Percentiles rank a stretch among this genome's conserved stretches.
Evolutionary conservation across 352 stramenopile species (phyloP).

Genomic region (Phytophthora quininea): DNA sequence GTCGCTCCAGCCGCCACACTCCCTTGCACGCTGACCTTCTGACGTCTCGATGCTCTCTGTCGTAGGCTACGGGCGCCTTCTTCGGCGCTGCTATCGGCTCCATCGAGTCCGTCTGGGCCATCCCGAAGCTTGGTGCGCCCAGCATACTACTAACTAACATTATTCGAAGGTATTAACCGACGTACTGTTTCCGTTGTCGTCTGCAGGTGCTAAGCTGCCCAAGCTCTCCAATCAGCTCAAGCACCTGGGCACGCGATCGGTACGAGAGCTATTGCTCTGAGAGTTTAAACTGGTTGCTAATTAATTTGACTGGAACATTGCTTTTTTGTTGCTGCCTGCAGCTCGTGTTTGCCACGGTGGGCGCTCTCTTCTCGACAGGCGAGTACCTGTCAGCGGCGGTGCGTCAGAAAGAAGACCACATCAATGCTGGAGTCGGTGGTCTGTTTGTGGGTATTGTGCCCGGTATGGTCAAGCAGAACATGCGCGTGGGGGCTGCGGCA

Average conservation of each 20-base stretch:
- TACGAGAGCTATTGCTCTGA: slow-evolving; percentile 19
- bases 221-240: slow-evolving; percentile 85
- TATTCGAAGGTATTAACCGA: neutral
- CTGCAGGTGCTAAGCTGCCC: slow-evolving; percentile 72
- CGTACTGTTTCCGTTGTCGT: neutral
- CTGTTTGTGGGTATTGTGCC: slow-evolving; percentile 70
- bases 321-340: slow-evolving; percentile 13
- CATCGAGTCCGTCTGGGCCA: slow-evolving; percentile 87
- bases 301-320: neutral
- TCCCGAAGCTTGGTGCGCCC: slow-evolving; percentile 83
- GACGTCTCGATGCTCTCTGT: slow-evolving; percentile 3
- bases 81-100: slow-evolving; percentile 75
- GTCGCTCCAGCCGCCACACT: neutral
- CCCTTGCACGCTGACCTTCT: neutral
- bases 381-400: slow-evolving; percentile 71
- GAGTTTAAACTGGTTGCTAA: slow-evolving; percentile 1
- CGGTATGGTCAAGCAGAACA: slow-evolving; percentile 79
- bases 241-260: slow-evolving; percentile 76
- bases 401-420: slow-evolving; percentile 70
- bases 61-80: slow-evolving; percentile 75
- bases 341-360: slow-evolving; percentile 77
- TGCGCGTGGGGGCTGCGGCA: slow-evolving; percentile 58
- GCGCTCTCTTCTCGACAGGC: slow-evolving; percentile 65
- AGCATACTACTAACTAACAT: too few species aligned
- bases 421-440: slow-evolving; percentile 75